Evolutionary conservation across 139 green algal species (phyloP), one percentile per base, ranked within the genome.

Genomic region (Axilococcus clingmanii): DNA sequence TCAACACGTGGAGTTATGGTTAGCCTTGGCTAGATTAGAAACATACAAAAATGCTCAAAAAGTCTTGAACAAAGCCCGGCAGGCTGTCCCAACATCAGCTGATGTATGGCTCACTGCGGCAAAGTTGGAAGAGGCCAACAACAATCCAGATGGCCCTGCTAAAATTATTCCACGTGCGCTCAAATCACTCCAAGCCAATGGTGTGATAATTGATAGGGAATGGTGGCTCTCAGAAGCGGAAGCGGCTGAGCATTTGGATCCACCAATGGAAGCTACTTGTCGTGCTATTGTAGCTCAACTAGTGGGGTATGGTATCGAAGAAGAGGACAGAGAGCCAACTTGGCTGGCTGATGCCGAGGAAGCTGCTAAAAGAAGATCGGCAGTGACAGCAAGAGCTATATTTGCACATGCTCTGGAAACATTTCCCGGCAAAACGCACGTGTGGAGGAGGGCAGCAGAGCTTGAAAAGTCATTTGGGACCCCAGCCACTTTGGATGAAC

Each of bases 121-220:
- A 33, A 95, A 96, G 71, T 79, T 99, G 53, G 90, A 98, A 72
- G 92, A 99, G 72, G 78, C 83, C 8, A 69, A 95, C 16, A 84
- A 81, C 16, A 88, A 93, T 50, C 54, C 45, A 1, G 67, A 66
- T 29, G 92, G 86, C 67, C 78, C 89, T 40, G 53, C 44, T 7
- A 88, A 87, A 61, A 86, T 92, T 58, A 74, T 91, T 24, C 50
- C 68, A 4, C 48, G 74, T 7, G 79, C 62, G 11, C 66, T 95
- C 30, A 81, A 78, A 58, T 70, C 51, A 20, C 77, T 96, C 42
- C 40, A 67, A 15, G 41, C 63, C n/a, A 77, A 91, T 29, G 79
- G 80, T 2, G 88, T 95, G n/a, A 69, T 93, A 49, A 90, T 97
- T 33, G 74, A 86, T 53, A 69, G 90, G n/a, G 90, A 97, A 17